phyloP scores from a whole-genome alignment of 129 eudicot species.

The Helichrysum umbraculigerum region DNA sequence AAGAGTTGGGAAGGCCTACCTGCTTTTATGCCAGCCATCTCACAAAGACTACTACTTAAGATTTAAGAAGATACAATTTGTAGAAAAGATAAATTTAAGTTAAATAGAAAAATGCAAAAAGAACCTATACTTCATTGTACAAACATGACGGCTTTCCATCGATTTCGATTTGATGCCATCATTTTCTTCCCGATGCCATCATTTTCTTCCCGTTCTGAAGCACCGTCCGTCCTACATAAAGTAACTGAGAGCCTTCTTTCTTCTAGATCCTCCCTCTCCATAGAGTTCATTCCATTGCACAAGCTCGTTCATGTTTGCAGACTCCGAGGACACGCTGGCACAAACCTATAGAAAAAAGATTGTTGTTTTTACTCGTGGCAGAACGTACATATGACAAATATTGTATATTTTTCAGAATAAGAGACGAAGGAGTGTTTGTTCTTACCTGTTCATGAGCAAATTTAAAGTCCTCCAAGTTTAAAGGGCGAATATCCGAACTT shows the following conservation, averaged over 20 bases:
- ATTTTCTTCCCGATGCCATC: constrained; percentile 10
- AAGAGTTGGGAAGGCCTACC: constrained; percentile 20
- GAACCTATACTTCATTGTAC: constrained; percentile 52
- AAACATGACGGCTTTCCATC: constrained; percentile 43
- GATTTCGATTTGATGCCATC: constrained; percentile 17
- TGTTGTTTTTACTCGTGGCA: not conserved
- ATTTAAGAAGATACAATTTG: constrained; percentile 27
- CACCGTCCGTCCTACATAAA: constrained; percentile 52
- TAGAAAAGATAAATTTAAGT: not conserved
- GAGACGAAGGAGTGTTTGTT: no score
- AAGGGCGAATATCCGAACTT: constrained; percentile 78
- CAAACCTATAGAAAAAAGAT: constrained; percentile 56
- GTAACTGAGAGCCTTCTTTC: constrained; percentile 70
- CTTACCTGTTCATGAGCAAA: constrained; percentile 81
- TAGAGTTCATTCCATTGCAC: constrained; percentile 87
- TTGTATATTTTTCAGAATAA: not conserved
- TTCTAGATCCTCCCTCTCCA: constrained; percentile 92
- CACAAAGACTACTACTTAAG: constrained; percentile 21
- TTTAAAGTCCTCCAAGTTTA: constrained; percentile 75
- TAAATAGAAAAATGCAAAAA: not conserved
- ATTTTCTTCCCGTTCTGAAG: constrained; percentile 11
- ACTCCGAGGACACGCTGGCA: constrained; percentile 83
- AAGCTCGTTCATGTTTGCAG: constrained; percentile 81
- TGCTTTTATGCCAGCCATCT: constrained; percentile 58
- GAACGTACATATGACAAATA: not conserved